Conservation (phyloP, 805 yeast genomes). For the Lipomyces japonicus region DNA sequence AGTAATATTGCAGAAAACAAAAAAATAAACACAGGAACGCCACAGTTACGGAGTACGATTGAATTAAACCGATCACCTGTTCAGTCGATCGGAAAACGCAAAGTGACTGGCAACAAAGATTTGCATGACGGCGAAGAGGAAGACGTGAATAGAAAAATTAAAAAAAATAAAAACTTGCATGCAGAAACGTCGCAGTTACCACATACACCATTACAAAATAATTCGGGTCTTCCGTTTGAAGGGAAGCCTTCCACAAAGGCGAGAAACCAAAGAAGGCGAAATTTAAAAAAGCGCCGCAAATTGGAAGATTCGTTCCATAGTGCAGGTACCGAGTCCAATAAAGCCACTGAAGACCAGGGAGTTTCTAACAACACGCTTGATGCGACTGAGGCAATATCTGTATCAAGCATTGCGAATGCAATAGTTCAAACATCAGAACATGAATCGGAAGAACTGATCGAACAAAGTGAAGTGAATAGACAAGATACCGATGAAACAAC, state of each 20-base stretch:
- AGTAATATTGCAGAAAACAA: too few relatives aligned
- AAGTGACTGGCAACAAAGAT: too few relatives aligned
- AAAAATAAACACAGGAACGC: too few relatives aligned
- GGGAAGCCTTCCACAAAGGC: slow-evolving; percentile 8
- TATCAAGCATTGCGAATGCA: background rate
- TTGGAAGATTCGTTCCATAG: background rate
- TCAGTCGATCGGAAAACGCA: too few relatives aligned
- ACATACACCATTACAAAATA: background rate
- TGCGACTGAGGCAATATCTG: background rate
- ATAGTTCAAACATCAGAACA: background rate
- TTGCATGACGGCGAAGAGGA: too few relatives aligned
- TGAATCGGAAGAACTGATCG: background rate
- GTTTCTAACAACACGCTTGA: background rate
- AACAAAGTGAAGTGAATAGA: background rate
- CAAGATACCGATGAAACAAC: background rate
- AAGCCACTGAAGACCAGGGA: background rate
- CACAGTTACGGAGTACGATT: too few relatives aligned
- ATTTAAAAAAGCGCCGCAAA: too few relatives aligned
- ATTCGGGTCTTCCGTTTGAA: slow-evolving; percentile 1
- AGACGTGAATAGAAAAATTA: too few relatives aligned
- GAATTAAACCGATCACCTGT: too few relatives aligned
- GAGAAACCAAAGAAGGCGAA: slow-evolving; percentile 9
- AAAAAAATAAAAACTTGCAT: too few relatives aligned
- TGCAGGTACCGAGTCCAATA: background rate
- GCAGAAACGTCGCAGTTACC: background rate